Base-by-base conservation (phyloP, 192 early-diverging fungal species). In the Backusella liffmaniae region DNA sequence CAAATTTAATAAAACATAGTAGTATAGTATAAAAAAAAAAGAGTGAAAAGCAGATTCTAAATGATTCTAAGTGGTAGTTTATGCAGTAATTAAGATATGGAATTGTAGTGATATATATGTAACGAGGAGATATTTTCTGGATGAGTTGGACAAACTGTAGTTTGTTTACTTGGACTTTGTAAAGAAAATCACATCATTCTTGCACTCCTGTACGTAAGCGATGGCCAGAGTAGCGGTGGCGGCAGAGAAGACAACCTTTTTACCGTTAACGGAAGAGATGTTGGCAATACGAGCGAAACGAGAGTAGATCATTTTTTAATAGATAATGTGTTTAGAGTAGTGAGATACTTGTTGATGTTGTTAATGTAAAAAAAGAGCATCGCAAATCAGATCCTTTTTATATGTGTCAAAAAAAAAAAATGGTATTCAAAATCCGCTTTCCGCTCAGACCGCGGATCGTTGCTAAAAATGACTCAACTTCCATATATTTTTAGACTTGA, bases 171-270 rank as follows among this genome's bases (percentile, higher is more conserved):
- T 37, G 42, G 77, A 36, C 39, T 74, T 79, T 66, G 66, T 74
- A 67, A 68, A 74, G 67, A 69, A 79, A 41, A 79, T 39, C 30
- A 79, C 73, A 62, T 79, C 77, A 65, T 79, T 79, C 73, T 79
- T 79, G 67, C 77, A 79, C 30, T 79, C 72, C 18, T 79, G 77
- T 34, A 34, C 72, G 37, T 79, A 79, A 3, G 44, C 32, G n/a
- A 67, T 71, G 21, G 15, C 67, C 30, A 76, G 41, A n/a, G 77
- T 66, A 67, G 15, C 49, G 9, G 51, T 16, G 65, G 66, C 67
- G 44, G 49, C 56, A 72, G 65, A 34, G 18, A 35, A 44, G 65
- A n/a, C 26, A 41, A 67, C 23, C 18, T 41, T 62, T 65, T 67
- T 74, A 42, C 62, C 39, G n/a, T 9, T 18, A 26, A 74, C 8